Percentiles rank a stretch among this genome's conserved stretches.
These are phyloP conservation scores for Trypanosomatidae sp. DNA, from an alignment of 208 protist species.

Conservation along the genomic window DNA sequence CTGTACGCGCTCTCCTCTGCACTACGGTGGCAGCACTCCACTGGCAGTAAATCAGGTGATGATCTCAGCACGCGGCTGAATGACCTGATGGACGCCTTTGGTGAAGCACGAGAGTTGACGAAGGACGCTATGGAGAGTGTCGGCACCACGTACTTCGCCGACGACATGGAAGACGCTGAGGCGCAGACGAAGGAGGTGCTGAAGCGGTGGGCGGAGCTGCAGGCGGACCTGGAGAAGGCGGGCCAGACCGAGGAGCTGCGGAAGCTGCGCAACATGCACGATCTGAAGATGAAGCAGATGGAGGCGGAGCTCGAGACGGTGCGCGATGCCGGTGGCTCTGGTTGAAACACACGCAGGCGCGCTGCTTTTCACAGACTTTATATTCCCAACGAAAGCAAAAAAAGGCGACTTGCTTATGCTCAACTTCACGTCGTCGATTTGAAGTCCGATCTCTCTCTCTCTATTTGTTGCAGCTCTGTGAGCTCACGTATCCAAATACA, in stretches of 20 bases:
- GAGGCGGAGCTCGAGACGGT: constrained; percentile 54
- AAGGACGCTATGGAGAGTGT: constrained; percentile 61
- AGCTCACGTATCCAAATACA: no score
- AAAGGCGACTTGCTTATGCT: no score
- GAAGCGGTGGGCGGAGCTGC: constrained; percentile 47
- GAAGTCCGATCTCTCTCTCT: no score
- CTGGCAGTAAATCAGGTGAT: no score
- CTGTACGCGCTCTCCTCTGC: no score
- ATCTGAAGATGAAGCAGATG: constrained; percentile 74
- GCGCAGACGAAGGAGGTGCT: constrained; percentile 51
- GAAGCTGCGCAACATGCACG: constrained; percentile 49
- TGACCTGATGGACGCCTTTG: constrained; percentile 66
- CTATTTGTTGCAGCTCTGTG: no score
- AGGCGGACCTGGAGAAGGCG: constrained; percentile 22
- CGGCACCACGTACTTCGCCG: constrained; percentile 66
- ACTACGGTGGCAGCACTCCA: no score
- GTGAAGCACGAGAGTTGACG: constrained; percentile 67
- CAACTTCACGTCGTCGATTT: no score
- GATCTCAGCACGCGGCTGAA: no score
- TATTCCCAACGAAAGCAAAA: no score
- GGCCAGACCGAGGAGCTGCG: constrained; percentile 34
- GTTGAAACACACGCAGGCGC: no score
- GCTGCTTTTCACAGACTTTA: no score
- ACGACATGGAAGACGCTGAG: constrained; percentile 71
- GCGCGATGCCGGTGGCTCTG: constrained; percentile 23